Evolutionary conservation across 305 asterid genomes (phyloP), one percentile per base, ranked within the genome.

Genomic region (Stenogyne calaminthoides): DNA sequence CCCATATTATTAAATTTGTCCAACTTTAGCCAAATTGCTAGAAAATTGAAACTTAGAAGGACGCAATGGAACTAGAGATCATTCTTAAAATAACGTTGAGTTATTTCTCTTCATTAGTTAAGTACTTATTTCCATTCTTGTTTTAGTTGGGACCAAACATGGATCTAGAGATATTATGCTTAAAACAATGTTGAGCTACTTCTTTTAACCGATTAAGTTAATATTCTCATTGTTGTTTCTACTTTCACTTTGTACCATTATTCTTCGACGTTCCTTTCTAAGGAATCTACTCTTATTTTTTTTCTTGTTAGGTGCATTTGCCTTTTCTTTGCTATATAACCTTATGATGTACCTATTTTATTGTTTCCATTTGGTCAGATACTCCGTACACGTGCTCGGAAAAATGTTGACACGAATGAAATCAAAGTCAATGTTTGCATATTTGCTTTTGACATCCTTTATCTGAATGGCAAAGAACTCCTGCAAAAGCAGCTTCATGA

Each of bases 321-420:
- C 27, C 29, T 63, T 25, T 4, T 55, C 4, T 25, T 56, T 22
- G 62, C 9, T 56, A 46, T 36, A 55, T 60, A 18, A 5, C 40
- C 14, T 6, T 49, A 9, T 2, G 56, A 9, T 72, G 55, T 52
- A 19, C 19, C 7, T 42, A 20, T 25, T 39, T 25, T 14, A 20
- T 15, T 60, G n/a, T 46, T 44, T 44, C 51, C 51, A 10, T 44
- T 77, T 73, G 61, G 69, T 75, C 96, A 95, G 98, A 75, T 85
- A 71, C 96, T 95, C 70, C 88, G 92, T 75, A 92, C 96, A 0
- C 96, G 98, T 76, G 96, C 96, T 75, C 89, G 96, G 69, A 95
- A 95, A 79, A 92, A 95, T 85, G 99, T 92, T 72, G 84, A 76
- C 69, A 65, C 83, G 80, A 79, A 78, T 67, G 98, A 90, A 39